phyloP scores from a whole-genome alignment of 2,329 filamentous ascomycete genomes.

The Diplodia corticola region DNA sequence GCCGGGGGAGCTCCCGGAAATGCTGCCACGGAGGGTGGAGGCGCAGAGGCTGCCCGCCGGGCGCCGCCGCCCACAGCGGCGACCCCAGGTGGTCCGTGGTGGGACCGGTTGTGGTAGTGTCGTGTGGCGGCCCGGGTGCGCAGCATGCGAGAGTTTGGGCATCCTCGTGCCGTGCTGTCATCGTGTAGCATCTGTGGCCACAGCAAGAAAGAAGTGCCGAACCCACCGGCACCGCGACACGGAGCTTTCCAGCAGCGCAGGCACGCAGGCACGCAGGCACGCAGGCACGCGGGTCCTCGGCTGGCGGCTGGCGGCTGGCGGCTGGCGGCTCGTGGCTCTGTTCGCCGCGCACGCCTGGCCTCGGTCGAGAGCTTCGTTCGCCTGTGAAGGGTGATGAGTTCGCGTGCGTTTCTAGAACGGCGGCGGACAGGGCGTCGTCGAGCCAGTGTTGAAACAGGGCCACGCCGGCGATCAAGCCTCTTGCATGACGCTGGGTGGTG shows the following conservation, averaged over 20 bases:
- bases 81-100: constrained; percentile 2
- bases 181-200: constrained; percentile 1
- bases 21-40: background rate
- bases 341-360: background rate
- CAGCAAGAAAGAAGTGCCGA: constrained; percentile 14
- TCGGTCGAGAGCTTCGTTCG: background rate
- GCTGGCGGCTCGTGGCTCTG: background rate
- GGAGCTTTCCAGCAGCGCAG: constrained; percentile 6
- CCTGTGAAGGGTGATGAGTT: too few species aligned
- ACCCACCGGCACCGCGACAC: background rate
- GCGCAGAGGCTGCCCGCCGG: constrained; percentile 1
- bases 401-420: constrained; percentile 15
- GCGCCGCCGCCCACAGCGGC: background rate
- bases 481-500: constrained; percentile 18
- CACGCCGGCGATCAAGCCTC: constrained; percentile 19
- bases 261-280: too few species aligned
- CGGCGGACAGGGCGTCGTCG: constrained; percentile 4
- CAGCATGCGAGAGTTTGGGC: constrained; percentile 14
- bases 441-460: constrained; percentile 18
- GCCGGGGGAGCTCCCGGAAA: constrained; percentile 2
- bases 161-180: constrained; percentile 21
- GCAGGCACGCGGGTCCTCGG: too few species aligned
- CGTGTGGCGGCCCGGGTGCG: constrained; percentile 18
- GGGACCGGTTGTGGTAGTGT: constrained; percentile 19
- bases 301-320: too few species aligned